These are phyloP conservation scores for Iodosphaeria phyllophila DNA, from an alignment of 2,329 filamentous ascomycete genomes.

Conservation along the genomic window DNA sequence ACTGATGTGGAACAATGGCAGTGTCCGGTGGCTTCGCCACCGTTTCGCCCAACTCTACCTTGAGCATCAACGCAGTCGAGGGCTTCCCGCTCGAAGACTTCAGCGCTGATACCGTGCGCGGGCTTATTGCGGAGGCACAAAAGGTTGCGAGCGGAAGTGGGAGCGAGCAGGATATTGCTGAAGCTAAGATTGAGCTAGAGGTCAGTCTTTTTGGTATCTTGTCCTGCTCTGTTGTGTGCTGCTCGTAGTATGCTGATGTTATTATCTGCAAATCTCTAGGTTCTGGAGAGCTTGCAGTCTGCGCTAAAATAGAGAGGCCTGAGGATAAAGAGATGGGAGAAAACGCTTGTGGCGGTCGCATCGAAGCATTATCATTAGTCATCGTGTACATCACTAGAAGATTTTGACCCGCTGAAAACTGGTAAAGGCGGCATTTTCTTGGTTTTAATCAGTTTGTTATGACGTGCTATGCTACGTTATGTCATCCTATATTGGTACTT, in stretches of 20 bases:
- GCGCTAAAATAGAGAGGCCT: conserved; percentile 53
- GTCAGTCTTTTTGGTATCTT: no score
- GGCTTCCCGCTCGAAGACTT: conserved; percentile 91
- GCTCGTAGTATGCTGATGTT: conserved; percentile 17
- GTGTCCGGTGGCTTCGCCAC: conserved; percentile 95
- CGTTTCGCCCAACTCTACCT: conserved; percentile 80
- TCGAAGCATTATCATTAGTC: no score
- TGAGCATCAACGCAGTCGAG: conserved; percentile 98
- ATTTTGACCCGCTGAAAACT: no score
- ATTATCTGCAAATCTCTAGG: no score
- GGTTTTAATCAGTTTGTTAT: no score
- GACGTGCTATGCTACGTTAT: no score
- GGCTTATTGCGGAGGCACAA: conserved; percentile 86
- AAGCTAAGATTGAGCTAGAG: conserved; percentile 99
- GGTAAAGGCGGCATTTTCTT: no score
- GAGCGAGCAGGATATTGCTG: conserved; percentile 92
- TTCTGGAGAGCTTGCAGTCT: conserved; percentile 68
- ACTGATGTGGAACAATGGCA: conserved; percentile 22
- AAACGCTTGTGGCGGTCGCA: no score
- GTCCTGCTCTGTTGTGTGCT: not conserved
- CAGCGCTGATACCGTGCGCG: conserved; percentile 73
- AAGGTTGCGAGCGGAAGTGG: conserved; percentile 82
- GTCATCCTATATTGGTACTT: no score
- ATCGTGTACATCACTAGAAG: conserved; percentile 22
- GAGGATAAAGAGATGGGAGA: conserved; percentile 23